Percentiles rank a stretch among this genome's conserved stretches.
These are phyloP conservation scores for Candida gorgasii DNA, from an alignment of 805 yeast species.

Conservation along the genomic window DNA sequence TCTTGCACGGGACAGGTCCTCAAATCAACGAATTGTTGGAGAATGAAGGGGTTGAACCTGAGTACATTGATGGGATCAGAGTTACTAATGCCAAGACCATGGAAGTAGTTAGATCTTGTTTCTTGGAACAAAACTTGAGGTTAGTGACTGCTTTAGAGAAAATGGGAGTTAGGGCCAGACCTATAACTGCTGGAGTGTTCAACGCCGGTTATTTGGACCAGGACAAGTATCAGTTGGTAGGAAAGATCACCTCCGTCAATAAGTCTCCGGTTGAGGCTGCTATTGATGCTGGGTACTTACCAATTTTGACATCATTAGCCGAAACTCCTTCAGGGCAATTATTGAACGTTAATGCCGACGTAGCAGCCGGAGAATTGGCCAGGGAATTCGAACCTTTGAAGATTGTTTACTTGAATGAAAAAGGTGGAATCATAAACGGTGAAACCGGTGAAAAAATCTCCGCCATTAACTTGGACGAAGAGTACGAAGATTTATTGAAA, in stretches of 20 bases:
- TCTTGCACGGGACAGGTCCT: constrained; percentile 98
- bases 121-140: constrained; percentile 91
- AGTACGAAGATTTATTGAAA: constrained; percentile 85
- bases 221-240: constrained; percentile 90
- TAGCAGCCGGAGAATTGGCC: constrained; percentile 97
- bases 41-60: constrained; percentile 92
- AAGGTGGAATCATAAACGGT: constrained; percentile 96
- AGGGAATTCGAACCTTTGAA: constrained; percentile 95
- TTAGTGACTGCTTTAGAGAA: constrained; percentile 94
- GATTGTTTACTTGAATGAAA: constrained; percentile 93
- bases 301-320: constrained; percentile 93
- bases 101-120: constrained; percentile 94
- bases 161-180: constrained; percentile 97
- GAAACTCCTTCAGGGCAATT: constrained; percentile 97
- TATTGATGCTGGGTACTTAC: constrained; percentile 93
- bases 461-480: constrained; percentile 92
- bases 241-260: constrained; percentile 82
- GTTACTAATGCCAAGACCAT: constrained; percentile 93
- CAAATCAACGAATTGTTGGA: constrained; percentile 94
- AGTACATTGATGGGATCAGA: constrained; percentile 93
- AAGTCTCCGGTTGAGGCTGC: constrained; percentile 88
- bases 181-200: constrained; percentile 97
- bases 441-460: constrained; percentile 87
- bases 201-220: constrained; percentile 89
- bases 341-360: constrained; percentile 96